Conservation (phyloP, 805 yeast genomes). For the Yarrowia hollandica region DNA sequence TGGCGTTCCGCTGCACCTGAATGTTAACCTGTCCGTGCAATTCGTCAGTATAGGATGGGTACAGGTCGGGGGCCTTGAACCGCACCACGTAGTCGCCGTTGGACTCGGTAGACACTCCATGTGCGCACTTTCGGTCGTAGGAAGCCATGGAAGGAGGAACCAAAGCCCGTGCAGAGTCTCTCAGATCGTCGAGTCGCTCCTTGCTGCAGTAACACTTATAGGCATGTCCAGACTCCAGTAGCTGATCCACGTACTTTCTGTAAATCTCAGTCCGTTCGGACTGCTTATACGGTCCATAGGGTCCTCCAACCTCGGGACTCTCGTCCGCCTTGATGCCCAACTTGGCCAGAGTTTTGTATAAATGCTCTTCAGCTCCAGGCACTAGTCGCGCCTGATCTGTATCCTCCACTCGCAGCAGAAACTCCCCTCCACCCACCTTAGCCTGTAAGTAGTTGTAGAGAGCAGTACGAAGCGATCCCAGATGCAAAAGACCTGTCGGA, state of each 20-base stretch:
- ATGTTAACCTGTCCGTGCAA: conserved; percentile 74
- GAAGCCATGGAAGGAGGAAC: conserved; percentile 90
- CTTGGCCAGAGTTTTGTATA: conserved; percentile 76
- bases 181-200: conserved; percentile 65
- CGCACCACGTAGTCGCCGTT: conserved; percentile 56
- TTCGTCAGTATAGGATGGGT: conserved; percentile 68
- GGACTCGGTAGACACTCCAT: conserved; percentile 42
- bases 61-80: conserved; percentile 70
- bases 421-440: conserved; percentile 72
- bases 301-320: conserved; percentile 65
- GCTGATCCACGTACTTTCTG: conserved; percentile 52
- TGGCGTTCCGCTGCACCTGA: conserved; percentile 73
- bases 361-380: conserved; percentile 76
- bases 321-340: conserved; percentile 76
- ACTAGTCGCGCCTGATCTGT: conserved; percentile 84
- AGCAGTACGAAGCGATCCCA: conserved; percentile 93
- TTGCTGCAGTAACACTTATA: conserved; percentile 86
- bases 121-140: conserved; percentile 79
- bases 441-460: conserved; percentile 85
- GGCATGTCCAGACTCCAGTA: conserved; percentile 68
- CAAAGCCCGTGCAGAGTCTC: conserved; percentile 70
- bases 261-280: conserved; percentile 75
- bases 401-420: conserved; percentile 82
- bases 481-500: conserved; percentile 92
- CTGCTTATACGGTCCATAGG: conserved; percentile 77